Evolutionary conservation across 257 asterid genomes (phyloP), one percentile per base, ranked within the genome.

Genomic region (Nicotiana attenuata): DNA sequence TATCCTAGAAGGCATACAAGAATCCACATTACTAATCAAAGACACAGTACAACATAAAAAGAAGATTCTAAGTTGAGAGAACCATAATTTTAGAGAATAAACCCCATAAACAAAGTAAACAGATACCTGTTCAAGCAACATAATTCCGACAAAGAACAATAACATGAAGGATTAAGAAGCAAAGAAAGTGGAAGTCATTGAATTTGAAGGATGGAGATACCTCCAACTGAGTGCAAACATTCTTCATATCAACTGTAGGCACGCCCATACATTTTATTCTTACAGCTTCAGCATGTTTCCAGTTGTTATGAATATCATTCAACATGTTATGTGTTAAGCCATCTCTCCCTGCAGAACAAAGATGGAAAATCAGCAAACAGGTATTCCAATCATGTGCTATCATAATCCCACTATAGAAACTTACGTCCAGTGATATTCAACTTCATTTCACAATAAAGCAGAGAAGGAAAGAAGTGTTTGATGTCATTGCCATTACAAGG

Each of bases 211-310:
- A 69, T 47, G 75, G 64, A 22, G 81, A 14, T 92, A 94, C 98
- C 99, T 96, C 99, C 90, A 96, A 85, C 76, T 94, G 97, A 60
- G 80, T 26, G 89, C 98, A 94, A 66, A 96, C 75, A 65, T 96
- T 94, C 84, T 92, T 94, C 98, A 96, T 96, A 84, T 94, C 95
- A 73, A 94, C 93, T 47, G 99, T 96, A 50, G 99, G 97, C 57
- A 94, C 97, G 5, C 99, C 99, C 97, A 96, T 89, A 82, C 98
- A 96, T 92, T 94, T 96, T 81, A 96, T 93, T 90, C 98, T 89
- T 63, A 92, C 94, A 68, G 97, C 97, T 85, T 96, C 97, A 3
- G 93, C 84, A 35, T 87, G 90, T 90, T 93, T 92, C 99, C 98
- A 94, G 89, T 93, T 89, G 82, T 92, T 89, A 86, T 96, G 97